Evolutionary conservation across 1,284 basidiomycete species (phyloP).

Genomic region (Pseudozyma tsukubaensis): DNA sequence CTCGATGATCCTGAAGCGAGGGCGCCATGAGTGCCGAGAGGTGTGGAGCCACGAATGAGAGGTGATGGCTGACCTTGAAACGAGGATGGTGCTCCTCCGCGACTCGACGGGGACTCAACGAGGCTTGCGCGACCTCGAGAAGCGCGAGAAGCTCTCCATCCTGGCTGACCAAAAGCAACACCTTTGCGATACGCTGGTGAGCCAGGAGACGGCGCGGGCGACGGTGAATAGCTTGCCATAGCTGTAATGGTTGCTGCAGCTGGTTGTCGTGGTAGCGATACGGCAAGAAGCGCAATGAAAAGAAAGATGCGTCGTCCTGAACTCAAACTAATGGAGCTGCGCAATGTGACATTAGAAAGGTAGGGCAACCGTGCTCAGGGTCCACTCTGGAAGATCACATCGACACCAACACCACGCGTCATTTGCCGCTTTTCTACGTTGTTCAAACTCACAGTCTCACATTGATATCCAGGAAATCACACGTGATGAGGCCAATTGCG

Average conservation of each 20-base stretch:
- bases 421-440: neutral
- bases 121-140: conserved; percentile 34
- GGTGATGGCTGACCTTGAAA: conserved; percentile 18
- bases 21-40: conserved; percentile 10
- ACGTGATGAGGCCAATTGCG: conserved; percentile 16
- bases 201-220: conserved; percentile 30
- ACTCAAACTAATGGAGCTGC: neutral
- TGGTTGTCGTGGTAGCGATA: neutral
- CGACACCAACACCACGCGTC: neutral
- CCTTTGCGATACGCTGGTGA: conserved; percentile 50
- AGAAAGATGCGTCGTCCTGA: neutral
- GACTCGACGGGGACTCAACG: conserved; percentile 25
- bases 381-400: conserved; percentile 31
- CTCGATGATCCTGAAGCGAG: conserved; percentile 10
- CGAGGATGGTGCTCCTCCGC: conserved; percentile 24
- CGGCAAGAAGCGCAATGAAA: neutral
- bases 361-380: conserved; percentile 13
- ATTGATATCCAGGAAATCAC: neutral
- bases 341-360: conserved; percentile 19
- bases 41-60: conserved; percentile 10
- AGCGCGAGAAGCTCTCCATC: conserved; percentile 45
- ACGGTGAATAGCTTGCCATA: conserved; percentile 32
- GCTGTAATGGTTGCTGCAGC: neutral
- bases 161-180: conserved; percentile 51
- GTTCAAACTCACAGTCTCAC: conserved; percentile 19